Evolutionary conservation across 352 stramenopile genomes (phyloP).

Genomic region (Phytophthora colocasiae): DNA sequence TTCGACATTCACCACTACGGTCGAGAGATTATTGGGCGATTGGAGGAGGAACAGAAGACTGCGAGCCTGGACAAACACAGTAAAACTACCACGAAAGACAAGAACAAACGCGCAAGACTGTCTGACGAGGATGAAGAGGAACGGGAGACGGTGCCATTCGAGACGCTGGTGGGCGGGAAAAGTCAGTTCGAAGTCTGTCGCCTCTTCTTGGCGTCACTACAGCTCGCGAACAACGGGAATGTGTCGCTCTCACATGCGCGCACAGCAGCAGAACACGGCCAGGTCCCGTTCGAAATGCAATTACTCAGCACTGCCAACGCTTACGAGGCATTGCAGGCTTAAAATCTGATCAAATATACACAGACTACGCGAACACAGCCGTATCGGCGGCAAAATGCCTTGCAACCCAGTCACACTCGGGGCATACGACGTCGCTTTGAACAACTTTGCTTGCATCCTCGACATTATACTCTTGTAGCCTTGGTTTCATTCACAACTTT

Average conservation of each 20-base stretch:
- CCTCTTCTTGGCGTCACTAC: constrained; percentile 91
- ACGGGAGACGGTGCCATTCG: constrained; percentile 53
- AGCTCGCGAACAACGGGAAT: constrained; percentile 92
- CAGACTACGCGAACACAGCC: constrained; percentile 3
- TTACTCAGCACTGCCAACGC: constrained; percentile 66
- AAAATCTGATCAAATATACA: constrained; percentile 33
- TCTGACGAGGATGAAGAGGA: constrained; percentile 28
- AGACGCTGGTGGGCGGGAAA: constrained; percentile 60
- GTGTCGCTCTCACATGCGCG: constrained; percentile 81
- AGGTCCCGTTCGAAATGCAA: constrained; percentile 76
- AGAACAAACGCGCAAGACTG: constrained; percentile 40
- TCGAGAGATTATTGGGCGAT: constrained; percentile 59
- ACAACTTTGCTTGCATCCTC: no score
- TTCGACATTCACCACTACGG: constrained; percentile 85
- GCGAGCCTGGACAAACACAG: constrained; percentile 31
- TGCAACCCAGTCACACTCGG: no score
- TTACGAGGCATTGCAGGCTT: constrained; percentile 65
- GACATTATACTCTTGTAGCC: neutral
- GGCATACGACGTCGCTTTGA: no score
- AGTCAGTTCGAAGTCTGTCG: constrained; percentile 86
- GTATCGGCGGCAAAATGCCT: no score
- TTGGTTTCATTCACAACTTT: neutral
- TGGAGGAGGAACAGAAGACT: constrained; percentile 50
- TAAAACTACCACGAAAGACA: constrained; percentile 22
- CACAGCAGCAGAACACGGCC: constrained; percentile 60